Base-by-base conservation (phyloP, 768 basidiomycete species). In the Leccinum fibrillosum region DNA sequence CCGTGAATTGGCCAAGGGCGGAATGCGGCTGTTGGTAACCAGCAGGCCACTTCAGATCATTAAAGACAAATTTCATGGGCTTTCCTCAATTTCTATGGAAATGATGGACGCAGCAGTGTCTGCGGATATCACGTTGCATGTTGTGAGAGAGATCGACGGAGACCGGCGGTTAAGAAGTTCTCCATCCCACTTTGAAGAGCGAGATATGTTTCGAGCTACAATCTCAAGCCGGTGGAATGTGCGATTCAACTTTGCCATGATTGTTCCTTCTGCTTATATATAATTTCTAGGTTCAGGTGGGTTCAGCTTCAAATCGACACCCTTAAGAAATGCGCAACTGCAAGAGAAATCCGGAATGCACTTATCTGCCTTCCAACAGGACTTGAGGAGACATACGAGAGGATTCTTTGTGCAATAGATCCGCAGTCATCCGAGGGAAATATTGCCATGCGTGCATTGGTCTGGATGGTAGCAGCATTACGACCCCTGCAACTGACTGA, bases 301-400 rank as follows among this genome's bases (percentile, higher is more conserved):
- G 53, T 53, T 6, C 56, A 66, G 15, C 66, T 64, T 50, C 58
- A 66, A 19, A 37, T 66, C 7, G 61, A 63, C 37, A 15, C 50
- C 0, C 56, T 66, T 1, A 53, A 39, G 9, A 17, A 42, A 34
- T 66, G 66, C 12, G 10, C 19, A 17, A 52, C 55, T 1, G 13
- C 10, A 25, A 5, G 17, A 30, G 58, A 62, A 1, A 49, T 66
- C 15, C 39, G 48, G 13, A 19, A 19, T 7, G 37, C 57, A 5
- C 59, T 66, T 3, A 5, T 35, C 1, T 58, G 32, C 45, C 65
- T 66, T 21, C 65, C 65, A 0, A 44, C 2, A 6, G 62, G 53
- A 4, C 62, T 66, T 12, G 52, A 66, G 1, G 62, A 56, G 19
- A 66, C 62, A 1, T 66, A 66, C 17, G 59, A 66, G 17, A 58